phyloP scores from a whole-genome alignment of 2,329 filamentous ascomycete species.

The Colletotrichum cordylinicola region DNA sequence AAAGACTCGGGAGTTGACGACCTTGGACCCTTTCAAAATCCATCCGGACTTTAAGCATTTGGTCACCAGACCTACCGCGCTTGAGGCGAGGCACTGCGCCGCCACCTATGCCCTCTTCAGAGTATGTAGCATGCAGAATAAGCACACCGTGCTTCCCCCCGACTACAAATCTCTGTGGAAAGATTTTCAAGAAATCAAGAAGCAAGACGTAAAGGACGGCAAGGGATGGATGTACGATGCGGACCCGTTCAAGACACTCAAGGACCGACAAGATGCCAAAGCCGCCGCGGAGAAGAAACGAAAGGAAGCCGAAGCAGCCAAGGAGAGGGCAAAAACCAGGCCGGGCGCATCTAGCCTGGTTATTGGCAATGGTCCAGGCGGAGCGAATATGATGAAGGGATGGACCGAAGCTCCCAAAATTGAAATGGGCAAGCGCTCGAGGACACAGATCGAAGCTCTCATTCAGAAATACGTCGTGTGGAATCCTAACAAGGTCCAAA shows the following conservation, averaged over 20 bases:
- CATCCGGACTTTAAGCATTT: conserved; percentile 79
- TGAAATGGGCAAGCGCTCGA: conserved; percentile 86
- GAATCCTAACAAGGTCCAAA: conserved; percentile 80
- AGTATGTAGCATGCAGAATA: conserved; percentile 93
- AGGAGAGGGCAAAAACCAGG: conserved; percentile 71
- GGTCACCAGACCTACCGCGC: conserved; percentile 75
- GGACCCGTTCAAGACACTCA: conserved; percentile 85
- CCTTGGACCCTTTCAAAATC: conserved; percentile 81
- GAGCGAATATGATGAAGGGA: conserved; percentile 65
- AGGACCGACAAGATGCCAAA: conserved; percentile 81
- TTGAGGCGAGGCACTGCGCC: conserved; percentile 93
- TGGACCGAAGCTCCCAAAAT: conserved; percentile 90
- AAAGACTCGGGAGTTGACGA: conserved; percentile 81
- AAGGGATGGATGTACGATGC: conserved; percentile 90
- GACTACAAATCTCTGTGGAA: conserved; percentile 93
- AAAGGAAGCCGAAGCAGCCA: conserved; percentile 70
- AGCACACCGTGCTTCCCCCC: conserved; percentile 92
- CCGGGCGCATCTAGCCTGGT: conserved; percentile 63
- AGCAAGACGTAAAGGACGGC: conserved; percentile 78
- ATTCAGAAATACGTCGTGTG: conserved; percentile 81
- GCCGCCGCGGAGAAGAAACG: conserved; percentile 80
- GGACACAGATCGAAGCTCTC: conserved; percentile 79
- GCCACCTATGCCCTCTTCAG: conserved; percentile 91
- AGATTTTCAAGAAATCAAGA: conserved; percentile 84
- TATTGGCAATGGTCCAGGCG: conserved; percentile 51